phyloP scores from a whole-genome alignment of 2,329 filamentous ascomycete genomes.

The Aspergillus ustus region DNA sequence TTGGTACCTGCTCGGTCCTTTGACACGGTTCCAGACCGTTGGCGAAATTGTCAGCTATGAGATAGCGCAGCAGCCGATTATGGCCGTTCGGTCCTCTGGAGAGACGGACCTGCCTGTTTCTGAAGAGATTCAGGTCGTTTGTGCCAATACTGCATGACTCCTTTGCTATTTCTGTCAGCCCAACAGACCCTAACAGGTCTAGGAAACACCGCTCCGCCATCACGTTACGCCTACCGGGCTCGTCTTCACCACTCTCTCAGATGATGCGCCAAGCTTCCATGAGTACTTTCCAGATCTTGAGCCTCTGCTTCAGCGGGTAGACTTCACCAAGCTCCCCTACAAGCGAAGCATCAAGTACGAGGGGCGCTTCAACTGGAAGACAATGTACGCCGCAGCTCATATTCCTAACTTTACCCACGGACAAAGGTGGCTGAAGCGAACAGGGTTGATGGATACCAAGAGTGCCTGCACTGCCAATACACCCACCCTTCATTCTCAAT shows the following conservation, averaged over 20 bases:
- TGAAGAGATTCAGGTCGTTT: slow-evolving; percentile 47
- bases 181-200: not conserved
- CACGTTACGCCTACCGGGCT: slow-evolving; percentile 58
- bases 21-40: slow-evolving; percentile 53
- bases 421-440: not conserved
- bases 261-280: slow-evolving; percentile 54
- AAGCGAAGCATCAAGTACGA: slow-evolving; percentile 59
- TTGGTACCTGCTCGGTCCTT: slow-evolving; percentile 59
- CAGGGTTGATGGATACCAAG: slow-evolving; percentile 62
- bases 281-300: slow-evolving; percentile 60
- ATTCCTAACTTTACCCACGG: not conserved
- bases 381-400: slow-evolving; percentile 48
- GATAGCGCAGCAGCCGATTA: slow-evolving; percentile 53
- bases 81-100: slow-evolving; percentile 42
- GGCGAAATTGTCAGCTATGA: slow-evolving; percentile 54
- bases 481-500: slow-evolving; percentile 62
- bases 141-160: slow-evolving; percentile 37
- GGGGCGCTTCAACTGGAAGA: slow-evolving; percentile 64
- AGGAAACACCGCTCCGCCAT: slow-evolving; percentile 35
- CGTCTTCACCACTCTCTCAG: slow-evolving; percentile 57
- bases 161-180: not conserved
- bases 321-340: slow-evolving; percentile 60
- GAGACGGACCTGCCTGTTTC: slow-evolving; percentile 31
- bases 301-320: slow-evolving; percentile 52
- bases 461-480: slow-evolving; percentile 64